Evolutionary conservation across 768 basidiomycete species (phyloP).

Genomic region (Naematelia encephala): DNA sequence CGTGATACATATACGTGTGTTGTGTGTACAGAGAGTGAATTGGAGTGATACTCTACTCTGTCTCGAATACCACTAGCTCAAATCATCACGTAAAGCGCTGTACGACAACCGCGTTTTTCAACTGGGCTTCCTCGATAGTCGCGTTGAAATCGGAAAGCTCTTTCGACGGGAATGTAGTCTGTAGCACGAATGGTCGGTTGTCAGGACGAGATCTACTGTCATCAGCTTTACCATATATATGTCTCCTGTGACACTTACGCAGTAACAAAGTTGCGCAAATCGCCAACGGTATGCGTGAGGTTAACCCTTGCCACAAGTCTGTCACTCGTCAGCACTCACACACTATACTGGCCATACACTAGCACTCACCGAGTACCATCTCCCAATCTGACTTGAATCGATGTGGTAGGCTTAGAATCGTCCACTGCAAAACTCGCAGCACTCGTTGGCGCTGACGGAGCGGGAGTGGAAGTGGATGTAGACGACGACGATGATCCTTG

Average conservation of each 20-base stretch:
- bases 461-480: neutral
- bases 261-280: conserved; percentile 82
- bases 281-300: conserved; percentile 78
- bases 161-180: conserved; percentile 83
- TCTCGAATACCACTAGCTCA: too few species aligned
- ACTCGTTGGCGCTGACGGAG: neutral
- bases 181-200: conserved; percentile 67
- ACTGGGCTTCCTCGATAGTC: conserved; percentile 69
- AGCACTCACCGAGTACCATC: conserved; percentile 74
- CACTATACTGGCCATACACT: neutral
- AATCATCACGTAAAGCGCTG: conserved; percentile 58
- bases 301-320: conserved; percentile 86
- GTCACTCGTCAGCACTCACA: neutral
- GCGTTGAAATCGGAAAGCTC: conserved; percentile 62
- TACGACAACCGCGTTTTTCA: conserved; percentile 78
- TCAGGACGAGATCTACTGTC: conserved; percentile 65
- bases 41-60: too few species aligned
- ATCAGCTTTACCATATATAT: neutral
- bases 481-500: neutral
- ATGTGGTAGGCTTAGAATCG: conserved; percentile 73
- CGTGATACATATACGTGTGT: conserved; percentile 2
- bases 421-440: conserved; percentile 74
- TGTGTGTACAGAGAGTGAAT: too few species aligned
- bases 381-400: conserved; percentile 81
- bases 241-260: too few species aligned